These are phyloP conservation scores for Detonula confervacea DNA, from an alignment of 352 stramenopile genomes.

Conservation along the genomic window DNA sequence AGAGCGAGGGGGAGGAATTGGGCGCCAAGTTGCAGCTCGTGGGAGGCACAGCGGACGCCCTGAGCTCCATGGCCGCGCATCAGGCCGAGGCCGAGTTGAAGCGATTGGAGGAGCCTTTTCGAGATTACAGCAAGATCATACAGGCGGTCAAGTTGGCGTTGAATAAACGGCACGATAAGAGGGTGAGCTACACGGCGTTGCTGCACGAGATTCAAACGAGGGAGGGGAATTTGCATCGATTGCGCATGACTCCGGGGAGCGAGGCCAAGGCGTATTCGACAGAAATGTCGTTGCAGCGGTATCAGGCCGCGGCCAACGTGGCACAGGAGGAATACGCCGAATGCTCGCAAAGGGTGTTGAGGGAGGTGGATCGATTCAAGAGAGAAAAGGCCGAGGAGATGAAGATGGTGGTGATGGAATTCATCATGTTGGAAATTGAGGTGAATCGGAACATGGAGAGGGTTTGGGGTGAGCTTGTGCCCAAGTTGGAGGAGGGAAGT, in stretches of 20 bases:
- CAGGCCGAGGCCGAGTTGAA: conserved; percentile 92
- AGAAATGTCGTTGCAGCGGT: conserved; percentile 81
- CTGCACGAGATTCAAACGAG: conserved; percentile 89
- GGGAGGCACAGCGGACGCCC: conserved; percentile 91
- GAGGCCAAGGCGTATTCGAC: conserved; percentile 89
- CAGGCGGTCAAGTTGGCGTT: conserved; percentile 94
- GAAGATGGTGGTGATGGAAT: conserved; percentile 94
- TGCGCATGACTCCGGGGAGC: conserved; percentile 84
- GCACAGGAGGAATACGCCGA: conserved; percentile 93
- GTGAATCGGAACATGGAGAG: conserved; percentile 91
- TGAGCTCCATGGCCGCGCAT: conserved; percentile 91
- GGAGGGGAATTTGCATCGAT: conserved; percentile 59
- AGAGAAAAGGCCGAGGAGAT: conserved; percentile 94
- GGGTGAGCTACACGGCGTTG: conserved; percentile 88
- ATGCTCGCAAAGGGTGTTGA: conserved; percentile 92
- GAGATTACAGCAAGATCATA: conserved; percentile 96
- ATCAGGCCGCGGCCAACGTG: conserved; percentile 89
- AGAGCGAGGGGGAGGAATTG: conserved; percentile 90
- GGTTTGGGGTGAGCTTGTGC: conserved; percentile 81
- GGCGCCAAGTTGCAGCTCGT: conserved; percentile 92
- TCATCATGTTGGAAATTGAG: conserved; percentile 96
- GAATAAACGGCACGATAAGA: conserved; percentile 92
- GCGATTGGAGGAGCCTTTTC: conserved; percentile 94
- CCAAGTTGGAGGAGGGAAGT: conserved; percentile 70
- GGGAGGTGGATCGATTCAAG: conserved; percentile 98